These are phyloP conservation scores for Tilletia horrida DNA, from an alignment of 1,284 basidiomycete genomes.

Conservation along the genomic window DNA sequence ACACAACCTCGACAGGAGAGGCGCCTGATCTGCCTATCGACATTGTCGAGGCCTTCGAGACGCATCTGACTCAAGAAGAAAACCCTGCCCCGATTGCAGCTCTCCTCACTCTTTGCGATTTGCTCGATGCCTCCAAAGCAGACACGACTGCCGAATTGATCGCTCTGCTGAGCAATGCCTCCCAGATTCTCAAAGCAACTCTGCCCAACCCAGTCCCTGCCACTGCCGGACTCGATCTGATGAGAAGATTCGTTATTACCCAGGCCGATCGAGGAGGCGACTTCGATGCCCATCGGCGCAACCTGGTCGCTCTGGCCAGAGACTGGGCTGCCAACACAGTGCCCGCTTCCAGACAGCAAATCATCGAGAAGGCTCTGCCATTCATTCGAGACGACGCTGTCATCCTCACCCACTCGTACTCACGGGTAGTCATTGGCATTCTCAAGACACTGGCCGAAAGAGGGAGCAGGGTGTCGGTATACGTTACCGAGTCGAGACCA, in stretches of 20 bases:
- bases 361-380: conserved; percentile 79
- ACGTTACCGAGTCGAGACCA: conserved; percentile 91
- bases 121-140: conserved; percentile 72
- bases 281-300: conserved; percentile 75
- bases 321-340: conserved; percentile 64
- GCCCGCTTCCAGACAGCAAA: conserved; percentile 72
- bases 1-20: neutral
- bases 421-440: conserved; percentile 90
- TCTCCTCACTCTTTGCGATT: conserved; percentile 73
- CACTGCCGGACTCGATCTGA: conserved; percentile 83
- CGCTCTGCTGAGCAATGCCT: conserved; percentile 72
- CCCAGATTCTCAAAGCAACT: conserved; percentile 65
- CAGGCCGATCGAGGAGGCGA: conserved; percentile 62
- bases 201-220: conserved; percentile 77
- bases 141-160: conserved; percentile 88
- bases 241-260: conserved; percentile 76
- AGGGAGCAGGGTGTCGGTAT: conserved; percentile 80
- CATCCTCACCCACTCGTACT: conserved; percentile 91
- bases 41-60: conserved; percentile 42
- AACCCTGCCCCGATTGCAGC: conserved; percentile 83
- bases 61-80: conserved; percentile 57
- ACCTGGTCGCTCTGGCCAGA: conserved; percentile 73
- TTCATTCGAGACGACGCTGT: conserved; percentile 87
- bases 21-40: conserved; percentile 28
- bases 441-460: conserved; percentile 73